phyloP scores from a whole-genome alignment of 768 basidiomycete species.

The Megacollybia marginata region DNA sequence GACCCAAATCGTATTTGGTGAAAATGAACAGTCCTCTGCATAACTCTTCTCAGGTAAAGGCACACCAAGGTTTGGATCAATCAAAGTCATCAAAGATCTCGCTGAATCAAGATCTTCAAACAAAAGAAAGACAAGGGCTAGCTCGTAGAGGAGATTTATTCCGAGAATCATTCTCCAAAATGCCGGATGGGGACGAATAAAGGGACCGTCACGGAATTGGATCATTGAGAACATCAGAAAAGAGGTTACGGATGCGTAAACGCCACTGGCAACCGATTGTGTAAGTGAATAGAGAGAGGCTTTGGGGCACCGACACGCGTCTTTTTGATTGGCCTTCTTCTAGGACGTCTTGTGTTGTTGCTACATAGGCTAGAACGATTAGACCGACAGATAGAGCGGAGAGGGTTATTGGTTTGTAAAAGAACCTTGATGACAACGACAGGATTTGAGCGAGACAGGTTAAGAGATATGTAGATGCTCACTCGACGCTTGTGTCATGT shows the following conservation, averaged over 20 bases:
- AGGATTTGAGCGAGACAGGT: conserved; percentile 1
- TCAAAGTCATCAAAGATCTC: conserved; percentile 66
- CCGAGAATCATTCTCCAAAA: conserved; percentile 80
- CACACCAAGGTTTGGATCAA: conserved; percentile 66
- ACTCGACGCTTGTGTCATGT: conserved; percentile 81
- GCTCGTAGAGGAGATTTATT: conserved; percentile 76
- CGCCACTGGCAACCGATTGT: conserved; percentile 42
- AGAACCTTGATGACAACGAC: conserved; percentile 47
- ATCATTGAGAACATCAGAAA: conserved; percentile 81
- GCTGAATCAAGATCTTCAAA: conserved; percentile 82
- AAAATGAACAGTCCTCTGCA: conserved; percentile 72
- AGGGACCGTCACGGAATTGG: conserved; percentile 87
- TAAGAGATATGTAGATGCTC: conserved; percentile 24
- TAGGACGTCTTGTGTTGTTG: conserved; percentile 77
- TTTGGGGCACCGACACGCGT: conserved; percentile 44
- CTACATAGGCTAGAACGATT: conserved; percentile 68
- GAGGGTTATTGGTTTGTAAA: conserved; percentile 79
- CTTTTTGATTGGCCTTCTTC: conserved; percentile 79
- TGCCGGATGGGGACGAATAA: conserved; percentile 80
- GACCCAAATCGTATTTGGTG: conserved; percentile 61
- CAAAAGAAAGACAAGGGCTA: conserved; percentile 75
- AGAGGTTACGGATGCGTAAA: conserved; percentile 64
- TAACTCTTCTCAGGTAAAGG: conserved; percentile 82
- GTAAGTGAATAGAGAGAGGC: conserved; percentile 17
- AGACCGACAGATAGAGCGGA: conserved; percentile 64